Evolutionary conservation across 2,329 filamentous ascomycete species (phyloP).

Genomic region (Geosmithia flava): DNA sequence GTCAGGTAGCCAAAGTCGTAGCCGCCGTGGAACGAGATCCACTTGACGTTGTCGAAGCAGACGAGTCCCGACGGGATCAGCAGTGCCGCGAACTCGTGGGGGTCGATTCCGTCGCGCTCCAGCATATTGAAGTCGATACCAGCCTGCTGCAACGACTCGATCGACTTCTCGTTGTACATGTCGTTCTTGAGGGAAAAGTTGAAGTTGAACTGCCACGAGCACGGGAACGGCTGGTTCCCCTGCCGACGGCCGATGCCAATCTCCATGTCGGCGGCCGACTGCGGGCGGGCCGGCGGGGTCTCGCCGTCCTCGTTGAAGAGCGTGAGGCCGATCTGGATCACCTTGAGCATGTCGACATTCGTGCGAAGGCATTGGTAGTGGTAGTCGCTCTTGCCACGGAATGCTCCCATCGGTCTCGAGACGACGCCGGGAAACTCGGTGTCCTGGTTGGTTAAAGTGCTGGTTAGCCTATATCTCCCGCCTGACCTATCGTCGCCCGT

Average conservation of each 20-base stretch:
- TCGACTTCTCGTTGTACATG: slow-evolving; percentile 96
- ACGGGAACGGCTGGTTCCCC: slow-evolving; percentile 44
- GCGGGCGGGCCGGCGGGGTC: slow-evolving; percentile 60
- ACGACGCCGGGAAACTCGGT: slow-evolving; percentile 98
- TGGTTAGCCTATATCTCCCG: background rate
- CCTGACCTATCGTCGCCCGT: no score
- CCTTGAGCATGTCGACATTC: slow-evolving; percentile 94
- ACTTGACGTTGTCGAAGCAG: slow-evolving; percentile 76
- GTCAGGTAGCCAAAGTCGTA: slow-evolving; percentile 98
- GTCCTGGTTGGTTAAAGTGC: slow-evolving; percentile 47
- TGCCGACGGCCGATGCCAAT: slow-evolving; percentile 23
- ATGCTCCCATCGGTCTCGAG: slow-evolving; percentile 85
- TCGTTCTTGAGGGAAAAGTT: slow-evolving; percentile 88
- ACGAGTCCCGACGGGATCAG: slow-evolving; percentile 88
- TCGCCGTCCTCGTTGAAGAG: slow-evolving; percentile 88
- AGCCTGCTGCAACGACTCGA: slow-evolving; percentile 77
- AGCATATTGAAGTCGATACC: slow-evolving; percentile 86
- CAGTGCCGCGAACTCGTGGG: slow-evolving; percentile 75
- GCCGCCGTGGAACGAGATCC: slow-evolving; percentile 95
- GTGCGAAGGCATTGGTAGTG: slow-evolving; percentile 96
- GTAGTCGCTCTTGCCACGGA: slow-evolving; percentile 91
- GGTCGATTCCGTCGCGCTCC: slow-evolving; percentile 81
- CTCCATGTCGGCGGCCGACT: slow-evolving; percentile 22
- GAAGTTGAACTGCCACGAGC: slow-evolving; percentile 99
- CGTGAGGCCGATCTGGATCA: slow-evolving; percentile 93